These are phyloP conservation scores for Fusarium sp. DNA, from an alignment of 2,329 filamentous ascomycete genomes.

Conservation along the genomic window DNA sequence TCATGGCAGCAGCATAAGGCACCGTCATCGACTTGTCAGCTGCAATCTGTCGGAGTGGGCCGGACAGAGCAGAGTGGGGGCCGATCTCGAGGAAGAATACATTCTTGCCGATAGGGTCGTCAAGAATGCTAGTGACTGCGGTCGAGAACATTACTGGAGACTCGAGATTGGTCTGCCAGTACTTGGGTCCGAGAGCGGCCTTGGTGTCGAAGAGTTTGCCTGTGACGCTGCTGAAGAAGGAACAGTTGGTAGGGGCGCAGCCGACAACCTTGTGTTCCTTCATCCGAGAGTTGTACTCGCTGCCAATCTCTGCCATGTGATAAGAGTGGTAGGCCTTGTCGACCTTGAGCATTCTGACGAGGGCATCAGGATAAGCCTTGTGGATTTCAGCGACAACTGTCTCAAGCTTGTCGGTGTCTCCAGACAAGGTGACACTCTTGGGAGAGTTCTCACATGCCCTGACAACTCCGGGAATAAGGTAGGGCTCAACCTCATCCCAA, in stretches of 20 bases:
- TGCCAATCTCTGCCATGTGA: slow-evolving; percentile 48
- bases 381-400: slow-evolving; percentile 46
- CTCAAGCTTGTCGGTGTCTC: slow-evolving; percentile 43
- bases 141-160: slow-evolving; percentile 44
- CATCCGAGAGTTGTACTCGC: slow-evolving; percentile 36
- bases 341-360: slow-evolving; percentile 50
- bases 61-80: slow-evolving; percentile 42
- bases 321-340: slow-evolving; percentile 58
- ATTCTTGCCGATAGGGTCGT: background rate
- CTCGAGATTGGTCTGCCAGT: slow-evolving; percentile 49
- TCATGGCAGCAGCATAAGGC: slow-evolving; percentile 27
- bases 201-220: slow-evolving; percentile 37
- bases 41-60: slow-evolving; percentile 42
- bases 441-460: slow-evolving; percentile 56
- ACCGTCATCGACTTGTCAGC: background rate
- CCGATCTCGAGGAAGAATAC: slow-evolving; percentile 43
- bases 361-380: slow-evolving; percentile 42
- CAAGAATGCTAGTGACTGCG: slow-evolving; percentile 21
- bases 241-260: background rate
- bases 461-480: slow-evolving; percentile 41
- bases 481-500: slow-evolving; percentile 41
- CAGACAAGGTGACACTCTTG: slow-evolving; percentile 51
- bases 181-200: slow-evolving; percentile 24
- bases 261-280: slow-evolving; percentile 20
- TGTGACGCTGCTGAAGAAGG: slow-evolving; percentile 48